Conservation (phyloP, 192 early-diverging fungal genomes). For the Coemansia sp. region DNA sequence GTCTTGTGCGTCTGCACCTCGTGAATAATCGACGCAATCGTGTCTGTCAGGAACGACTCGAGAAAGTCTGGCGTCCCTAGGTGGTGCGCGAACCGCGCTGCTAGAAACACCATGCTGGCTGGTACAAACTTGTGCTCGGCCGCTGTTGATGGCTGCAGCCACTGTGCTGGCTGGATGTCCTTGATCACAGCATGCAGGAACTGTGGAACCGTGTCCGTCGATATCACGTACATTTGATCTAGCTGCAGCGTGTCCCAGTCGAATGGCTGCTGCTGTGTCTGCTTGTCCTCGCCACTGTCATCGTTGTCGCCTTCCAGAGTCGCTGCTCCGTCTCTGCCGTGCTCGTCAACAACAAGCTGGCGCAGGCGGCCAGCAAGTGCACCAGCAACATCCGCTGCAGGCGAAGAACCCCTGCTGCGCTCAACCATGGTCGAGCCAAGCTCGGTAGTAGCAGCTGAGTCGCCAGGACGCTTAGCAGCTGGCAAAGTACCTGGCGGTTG, state of each 20-base stretch:
- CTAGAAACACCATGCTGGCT: conserved; percentile 88
- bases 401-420: conserved; percentile 1
- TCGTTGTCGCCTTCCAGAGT: conserved; percentile 52
- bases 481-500: background rate
- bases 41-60: conserved; percentile 66
- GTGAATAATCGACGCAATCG: conserved; percentile 63
- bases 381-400: background rate
- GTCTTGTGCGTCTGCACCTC: conserved; percentile 53
- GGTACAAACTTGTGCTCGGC: conserved; percentile 67
- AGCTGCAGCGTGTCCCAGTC: conserved; percentile 82
- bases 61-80: conserved; percentile 74
- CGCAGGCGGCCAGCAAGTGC: conserved; percentile 26
- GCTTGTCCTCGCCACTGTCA: conserved; percentile 38
- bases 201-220: conserved; percentile 67
- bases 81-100: conserved; percentile 88
- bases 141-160: conserved; percentile 37
- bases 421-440: background rate
- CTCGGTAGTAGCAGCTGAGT: conserved; percentile 14
- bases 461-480: conserved; percentile 18
- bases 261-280: conserved; percentile 54
- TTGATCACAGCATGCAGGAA: conserved; percentile 77
- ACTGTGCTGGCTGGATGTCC: conserved; percentile 66
- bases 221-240: conserved; percentile 98
- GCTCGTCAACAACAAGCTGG: conserved; percentile 24
- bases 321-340: conserved; percentile 10